Base-by-base conservation (phyloP, 768 basidiomycete species). In the Cystobasidium onofrii region DNA sequence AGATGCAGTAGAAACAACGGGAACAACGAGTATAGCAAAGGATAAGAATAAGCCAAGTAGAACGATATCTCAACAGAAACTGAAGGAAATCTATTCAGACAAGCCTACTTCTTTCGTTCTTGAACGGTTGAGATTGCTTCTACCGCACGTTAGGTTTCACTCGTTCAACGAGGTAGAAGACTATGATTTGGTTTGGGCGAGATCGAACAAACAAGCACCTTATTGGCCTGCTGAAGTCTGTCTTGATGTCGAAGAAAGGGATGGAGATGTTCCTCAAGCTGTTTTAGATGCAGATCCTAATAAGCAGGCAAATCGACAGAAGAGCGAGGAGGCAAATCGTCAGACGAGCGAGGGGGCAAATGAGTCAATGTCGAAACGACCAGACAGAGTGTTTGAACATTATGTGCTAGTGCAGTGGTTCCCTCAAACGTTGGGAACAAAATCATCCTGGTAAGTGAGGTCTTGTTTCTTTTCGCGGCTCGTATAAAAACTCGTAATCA, bases 181-280 rank as follows among this genome's bases (percentile, higher is more conserved):
- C 54, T 43, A 57, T 15, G 67, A 70, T n/a, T 13, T 70, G 23
- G 67, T 70, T 7, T 70, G 67, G 67, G 67, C 67, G 6, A 52
- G 41, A 41, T 18, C 23, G 12, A 63, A 63, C n/a, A 33, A 23
- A 33, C 13, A 33, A 39, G 27, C 29, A 3, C 50, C 67, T 10
- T 52, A 27, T 33, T 70, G 67, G 67, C 67, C 67, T 20, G 67
- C 50, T 31, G 67, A 70, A 33, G 67, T 70, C 10, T 70, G 67
- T 36, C 12, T 70, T 7, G 67, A 70, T 29, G 9, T 36, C n/a
- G 62, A 27, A 20, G 62, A 63, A 17, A 31, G 27, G 23, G 67
- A 70, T 12, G 23, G 52, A 36, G 46, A 25, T 36, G 33, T 70
- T 9, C 67, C 67, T n/a, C n/a, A 70, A 17, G 10, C 17, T n/a